Percentiles rank a stretch among this genome's conserved stretches.
phyloP scores from a whole-genome alignment of 2,329 filamentous ascomycete genomes.

The Cladophialophora yegresii region DNA sequence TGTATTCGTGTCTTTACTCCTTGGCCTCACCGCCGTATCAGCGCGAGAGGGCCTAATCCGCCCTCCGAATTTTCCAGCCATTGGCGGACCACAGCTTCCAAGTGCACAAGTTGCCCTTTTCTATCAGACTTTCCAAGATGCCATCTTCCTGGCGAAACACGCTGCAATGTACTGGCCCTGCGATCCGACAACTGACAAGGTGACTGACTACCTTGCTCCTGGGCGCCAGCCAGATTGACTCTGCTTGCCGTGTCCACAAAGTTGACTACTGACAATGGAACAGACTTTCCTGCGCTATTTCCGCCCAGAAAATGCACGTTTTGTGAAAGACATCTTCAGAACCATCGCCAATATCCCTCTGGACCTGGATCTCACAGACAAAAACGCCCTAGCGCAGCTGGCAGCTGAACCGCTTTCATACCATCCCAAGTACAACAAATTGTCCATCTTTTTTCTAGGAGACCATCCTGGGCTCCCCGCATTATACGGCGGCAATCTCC shows the following conservation, averaged over 20 bases:
- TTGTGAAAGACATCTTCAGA: constrained; percentile 5
- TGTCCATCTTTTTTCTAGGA: constrained; percentile 10
- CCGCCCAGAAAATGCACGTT: neutral
- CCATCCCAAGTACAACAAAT: constrained; percentile 1
- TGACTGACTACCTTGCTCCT: neutral
- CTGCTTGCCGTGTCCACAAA: neutral
- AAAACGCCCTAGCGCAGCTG: neutral
- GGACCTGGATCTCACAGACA: neutral
- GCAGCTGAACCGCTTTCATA: neutral
- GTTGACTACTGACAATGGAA: neutral
- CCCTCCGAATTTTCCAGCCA: neutral
- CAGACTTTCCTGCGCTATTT: constrained; percentile 10
- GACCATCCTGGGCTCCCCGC: constrained; percentile 1
- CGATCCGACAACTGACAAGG: constrained; percentile 6
- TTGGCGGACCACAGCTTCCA: neutral
- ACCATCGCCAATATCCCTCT: constrained; percentile 11
- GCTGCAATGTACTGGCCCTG: constrained; percentile 10
- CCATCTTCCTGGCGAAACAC: constrained; percentile 2
- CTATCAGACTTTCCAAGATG: constrained; percentile 7
- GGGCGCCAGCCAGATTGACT: neutral
- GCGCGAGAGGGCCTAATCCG: neutral
- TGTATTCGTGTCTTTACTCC: neutral
- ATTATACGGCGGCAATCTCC: too few species aligned
- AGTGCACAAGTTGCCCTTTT: constrained; percentile 1
- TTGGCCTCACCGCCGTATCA: neutral